These are phyloP conservation scores for Eremochloa ophiuroides DNA, from an alignment of 176 grass and related monocot genomes.

Conservation along the genomic window DNA sequence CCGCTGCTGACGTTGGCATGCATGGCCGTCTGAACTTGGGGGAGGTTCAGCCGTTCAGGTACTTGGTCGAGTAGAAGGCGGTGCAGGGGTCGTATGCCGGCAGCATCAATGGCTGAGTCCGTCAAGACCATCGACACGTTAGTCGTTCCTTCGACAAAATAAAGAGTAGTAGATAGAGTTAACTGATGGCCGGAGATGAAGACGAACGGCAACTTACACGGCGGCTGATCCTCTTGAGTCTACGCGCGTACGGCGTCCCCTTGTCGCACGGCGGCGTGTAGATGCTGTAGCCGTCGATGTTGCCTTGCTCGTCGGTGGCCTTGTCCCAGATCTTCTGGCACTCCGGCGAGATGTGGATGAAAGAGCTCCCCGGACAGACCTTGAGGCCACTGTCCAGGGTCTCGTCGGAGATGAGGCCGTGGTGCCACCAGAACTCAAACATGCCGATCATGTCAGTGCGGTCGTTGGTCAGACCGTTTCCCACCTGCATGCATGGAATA, in stretches of 20 bases:
- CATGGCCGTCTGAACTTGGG: slow-evolving; percentile 14
- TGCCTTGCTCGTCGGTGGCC: neutral
- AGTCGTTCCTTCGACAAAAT: no score
- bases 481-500: slow-evolving; percentile 25
- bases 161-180: no score
- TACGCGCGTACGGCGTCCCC: neutral
- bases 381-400: neutral
- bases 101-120: neutral
- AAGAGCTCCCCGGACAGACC: slow-evolving; percentile 4
- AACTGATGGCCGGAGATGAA: neutral
- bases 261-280: neutral
- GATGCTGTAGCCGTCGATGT: neutral
- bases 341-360: neutral
- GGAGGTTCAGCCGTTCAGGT: neutral
- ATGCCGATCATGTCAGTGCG: neutral
- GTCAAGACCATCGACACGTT: neutral
- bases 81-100: neutral
- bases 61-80: neutral
- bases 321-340: neutral
- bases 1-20: slow-evolving; percentile 7
- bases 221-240: neutral
- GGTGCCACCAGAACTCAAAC: slow-evolving; percentile 29
- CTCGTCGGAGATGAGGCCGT: slow-evolving; percentile 22
- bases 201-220: neutral
- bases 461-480: slow-evolving; percentile 27